A percentile compares a stretch with the other conserved stretches of the same genome.
Evolutionary conservation across 768 basidiomycete genomes (phyloP).

Genomic region (Suillus subluteus): DNA sequence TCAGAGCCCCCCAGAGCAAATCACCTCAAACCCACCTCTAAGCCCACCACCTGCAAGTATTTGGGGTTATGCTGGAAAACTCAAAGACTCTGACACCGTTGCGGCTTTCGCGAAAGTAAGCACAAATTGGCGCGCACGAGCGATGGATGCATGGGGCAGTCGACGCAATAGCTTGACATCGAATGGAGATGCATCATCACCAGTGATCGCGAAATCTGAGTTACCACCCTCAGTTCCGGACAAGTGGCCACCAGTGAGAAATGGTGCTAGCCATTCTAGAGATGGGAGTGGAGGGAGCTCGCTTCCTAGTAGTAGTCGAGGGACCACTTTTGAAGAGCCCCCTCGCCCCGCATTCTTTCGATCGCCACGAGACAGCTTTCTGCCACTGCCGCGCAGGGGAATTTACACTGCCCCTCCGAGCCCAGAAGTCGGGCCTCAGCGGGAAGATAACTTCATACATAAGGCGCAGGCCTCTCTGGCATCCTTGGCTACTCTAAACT

Average conservation of each 20-base stretch:
- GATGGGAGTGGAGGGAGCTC: slow-evolving; percentile 41
- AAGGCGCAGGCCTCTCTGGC: slow-evolving; percentile 44
- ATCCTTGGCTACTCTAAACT: slow-evolving; percentile 46
- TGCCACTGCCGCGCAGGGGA: slow-evolving; percentile 39
- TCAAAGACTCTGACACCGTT: slow-evolving; percentile 73
- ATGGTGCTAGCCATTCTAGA: background rate
- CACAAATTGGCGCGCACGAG: slow-evolving; percentile 75
- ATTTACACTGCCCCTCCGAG: slow-evolving; percentile 34
- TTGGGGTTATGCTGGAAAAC: slow-evolving; percentile 74
- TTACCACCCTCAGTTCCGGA: slow-evolving; percentile 10
- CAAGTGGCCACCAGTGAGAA: slow-evolving; percentile 5
- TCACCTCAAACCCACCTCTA: background rate
- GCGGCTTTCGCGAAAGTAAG: slow-evolving; percentile 74
- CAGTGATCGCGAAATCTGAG: slow-evolving; percentile 29
- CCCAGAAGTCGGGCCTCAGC: slow-evolving; percentile 26
- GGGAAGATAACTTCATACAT: slow-evolving; percentile 38
- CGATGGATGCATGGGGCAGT: slow-evolving; percentile 38
- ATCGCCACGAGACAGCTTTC: slow-evolving; percentile 58
- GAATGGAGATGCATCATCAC: slow-evolving; percentile 14
- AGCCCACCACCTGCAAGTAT: slow-evolving; percentile 42
- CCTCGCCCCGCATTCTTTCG: slow-evolving; percentile 60
- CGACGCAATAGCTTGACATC: slow-evolving; percentile 21
- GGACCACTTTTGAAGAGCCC: slow-evolving; percentile 53
- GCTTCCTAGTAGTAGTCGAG: slow-evolving; percentile 41
- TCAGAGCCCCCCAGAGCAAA: slow-evolving; percentile 17